These are phyloP conservation scores for Crucibulum laeve DNA, from an alignment of 768 basidiomycete genomes.

Conservation along the genomic window DNA sequence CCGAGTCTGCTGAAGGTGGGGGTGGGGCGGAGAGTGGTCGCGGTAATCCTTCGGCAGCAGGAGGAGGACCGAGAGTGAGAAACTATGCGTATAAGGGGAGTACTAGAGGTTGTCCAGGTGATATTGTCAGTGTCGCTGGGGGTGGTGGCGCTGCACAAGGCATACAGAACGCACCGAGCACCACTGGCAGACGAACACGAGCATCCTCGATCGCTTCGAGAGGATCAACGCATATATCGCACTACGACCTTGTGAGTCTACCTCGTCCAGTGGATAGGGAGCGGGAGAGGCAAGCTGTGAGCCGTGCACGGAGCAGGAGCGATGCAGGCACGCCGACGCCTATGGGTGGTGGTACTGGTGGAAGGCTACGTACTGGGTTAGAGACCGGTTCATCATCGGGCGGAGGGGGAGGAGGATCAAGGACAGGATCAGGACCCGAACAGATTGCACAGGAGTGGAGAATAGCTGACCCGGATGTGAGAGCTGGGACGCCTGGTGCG, in stretches of 20 bases:
- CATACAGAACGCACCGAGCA: too few species aligned
- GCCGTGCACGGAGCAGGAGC: background rate
- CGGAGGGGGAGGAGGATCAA: too few species aligned
- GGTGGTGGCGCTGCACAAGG: slow-evolving; percentile 1
- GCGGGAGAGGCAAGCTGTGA: slow-evolving; percentile 1
- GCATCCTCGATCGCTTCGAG: slow-evolving; percentile 21
- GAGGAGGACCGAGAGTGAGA: slow-evolving; percentile 6
- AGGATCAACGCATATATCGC: slow-evolving; percentile 30
- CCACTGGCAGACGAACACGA: slow-evolving; percentile 2
- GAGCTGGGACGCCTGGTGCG: slow-evolving; percentile 1
- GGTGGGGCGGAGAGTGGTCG: background rate
- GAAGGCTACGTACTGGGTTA: background rate
- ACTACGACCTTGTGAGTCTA: slow-evolving; percentile 31
- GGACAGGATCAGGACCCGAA: slow-evolving; percentile 16
- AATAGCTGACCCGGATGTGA: slow-evolving; percentile 20
- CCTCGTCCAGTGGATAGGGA: slow-evolving; percentile 12
- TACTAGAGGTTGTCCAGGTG: background rate
- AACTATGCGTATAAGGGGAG: slow-evolving; percentile 4
- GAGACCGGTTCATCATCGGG: background rate
- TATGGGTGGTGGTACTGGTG: background rate
- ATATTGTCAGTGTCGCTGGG: slow-evolving; percentile 5
- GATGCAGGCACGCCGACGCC: slow-evolving; percentile 3
- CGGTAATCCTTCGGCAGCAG: too few species aligned
- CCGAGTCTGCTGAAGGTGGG: slow-evolving; percentile 4
- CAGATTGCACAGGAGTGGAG: slow-evolving; percentile 28